Evolutionary conservation across 768 basidiomycete genomes (phyloP).

Genomic region (Psilocybe cubensis): DNA sequence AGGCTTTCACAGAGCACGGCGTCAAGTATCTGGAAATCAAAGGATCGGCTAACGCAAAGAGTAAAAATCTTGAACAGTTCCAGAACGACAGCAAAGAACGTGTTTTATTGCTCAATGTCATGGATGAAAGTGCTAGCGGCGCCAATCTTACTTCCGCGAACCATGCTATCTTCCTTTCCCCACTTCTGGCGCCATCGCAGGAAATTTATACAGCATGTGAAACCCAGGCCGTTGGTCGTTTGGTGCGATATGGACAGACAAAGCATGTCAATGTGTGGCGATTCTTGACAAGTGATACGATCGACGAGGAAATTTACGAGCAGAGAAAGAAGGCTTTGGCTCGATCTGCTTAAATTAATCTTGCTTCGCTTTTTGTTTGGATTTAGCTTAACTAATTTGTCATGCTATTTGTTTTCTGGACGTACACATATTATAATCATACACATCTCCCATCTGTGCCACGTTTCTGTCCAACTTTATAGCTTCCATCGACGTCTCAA

Average conservation of each 20-base stretch:
- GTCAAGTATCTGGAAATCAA: slow-evolving; percentile 83
- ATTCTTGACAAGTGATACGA: slow-evolving; percentile 85
- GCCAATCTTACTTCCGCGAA: slow-evolving; percentile 93
- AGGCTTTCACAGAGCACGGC: slow-evolving; percentile 73
- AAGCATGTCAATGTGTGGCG: slow-evolving; percentile 83
- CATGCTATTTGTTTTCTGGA: slow-evolving; percentile 19
- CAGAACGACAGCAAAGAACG: slow-evolving; percentile 79
- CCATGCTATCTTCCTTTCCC: slow-evolving; percentile 94
- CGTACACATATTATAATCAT: slow-evolving; percentile 24
- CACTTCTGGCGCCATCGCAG: slow-evolving; percentile 79
- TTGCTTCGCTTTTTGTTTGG: slow-evolving; percentile 10
- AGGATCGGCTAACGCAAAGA: slow-evolving; percentile 75
- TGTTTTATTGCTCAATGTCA: slow-evolving; percentile 87
- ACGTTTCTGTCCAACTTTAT: slow-evolving; percentile 2
- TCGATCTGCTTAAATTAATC: slow-evolving; percentile 16
- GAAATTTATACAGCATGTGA: slow-evolving; percentile 86
- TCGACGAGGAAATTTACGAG: slow-evolving; percentile 83
- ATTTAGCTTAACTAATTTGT: slow-evolving; percentile 18
- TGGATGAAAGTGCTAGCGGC: slow-evolving; percentile 94
- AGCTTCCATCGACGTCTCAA: slow-evolving; percentile 5
- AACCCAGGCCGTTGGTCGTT: slow-evolving; percentile 83
- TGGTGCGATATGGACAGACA: slow-evolving; percentile 82
- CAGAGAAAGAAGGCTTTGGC: slow-evolving; percentile 44
- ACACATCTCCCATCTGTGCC: slow-evolving; percentile 6
- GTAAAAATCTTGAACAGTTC: slow-evolving; percentile 84